phyloP scores from a whole-genome alignment of 495 filamentous ascomycete genomes.

The Pyrenula aspistea region DNA sequence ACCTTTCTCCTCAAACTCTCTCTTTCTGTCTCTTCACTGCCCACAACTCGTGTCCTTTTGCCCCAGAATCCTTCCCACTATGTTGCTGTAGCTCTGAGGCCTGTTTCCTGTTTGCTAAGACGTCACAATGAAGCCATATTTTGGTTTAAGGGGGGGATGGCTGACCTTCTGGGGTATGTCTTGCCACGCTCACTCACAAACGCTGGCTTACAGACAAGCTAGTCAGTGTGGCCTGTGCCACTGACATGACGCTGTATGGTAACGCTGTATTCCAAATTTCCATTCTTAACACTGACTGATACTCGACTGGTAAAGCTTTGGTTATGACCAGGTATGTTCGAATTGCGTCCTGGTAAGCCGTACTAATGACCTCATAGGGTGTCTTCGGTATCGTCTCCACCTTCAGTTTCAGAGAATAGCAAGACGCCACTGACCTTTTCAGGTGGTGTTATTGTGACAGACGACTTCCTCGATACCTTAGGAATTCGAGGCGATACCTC shows the following conservation, averaged over 20 bases:
- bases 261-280: constrained; percentile 3
- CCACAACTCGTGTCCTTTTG: neutral
- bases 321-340: constrained; percentile 1
- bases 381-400: constrained; percentile 10
- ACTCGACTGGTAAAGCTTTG: neutral
- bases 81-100: neutral
- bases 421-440: neutral
- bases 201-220: neutral
- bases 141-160: constrained; percentile 12
- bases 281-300: neutral
- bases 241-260: constrained; percentile 20
- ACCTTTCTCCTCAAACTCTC: neutral
- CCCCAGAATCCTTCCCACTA: neutral
- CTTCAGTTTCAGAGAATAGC: neutral
- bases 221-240: constrained; percentile 11
- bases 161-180: constrained; percentile 17
- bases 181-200: neutral
- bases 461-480: constrained; percentile 15
- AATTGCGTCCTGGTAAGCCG: neutral
- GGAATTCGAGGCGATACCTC: neutral
- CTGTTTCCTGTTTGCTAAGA: neutral
- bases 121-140: constrained; percentile 7
- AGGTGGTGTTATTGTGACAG: constrained; percentile 16
- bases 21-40: neutral
- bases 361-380: constrained; percentile 11